Conservation (phyloP, 129 eudicot species). For the Heracleum sosnowskyi region DNA sequence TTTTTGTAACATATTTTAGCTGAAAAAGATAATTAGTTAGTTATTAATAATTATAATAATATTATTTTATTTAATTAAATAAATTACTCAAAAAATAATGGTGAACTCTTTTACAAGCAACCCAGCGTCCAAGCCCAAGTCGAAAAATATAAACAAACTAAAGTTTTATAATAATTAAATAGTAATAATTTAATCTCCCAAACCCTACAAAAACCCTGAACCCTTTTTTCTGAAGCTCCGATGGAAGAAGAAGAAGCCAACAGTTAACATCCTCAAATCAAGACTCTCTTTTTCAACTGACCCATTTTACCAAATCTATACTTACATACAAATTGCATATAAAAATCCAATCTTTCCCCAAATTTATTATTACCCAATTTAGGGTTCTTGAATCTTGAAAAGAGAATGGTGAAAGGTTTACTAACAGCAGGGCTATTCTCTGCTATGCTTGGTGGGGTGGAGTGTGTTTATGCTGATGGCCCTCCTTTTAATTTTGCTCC, state of each 20-base stretch:
- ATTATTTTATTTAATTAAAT: too few relatives aligned
- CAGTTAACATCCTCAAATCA: conserved; percentile 16
- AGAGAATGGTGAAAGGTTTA: conserved; percentile 49
- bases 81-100: too few relatives aligned
- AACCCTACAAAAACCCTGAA: conserved; percentile 97
- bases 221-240: not conserved
- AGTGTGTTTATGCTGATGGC: conserved; percentile 29
- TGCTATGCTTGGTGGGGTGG: conserved; percentile 18
- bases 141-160: not conserved
- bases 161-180: not conserved
- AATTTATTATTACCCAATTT: not conserved
- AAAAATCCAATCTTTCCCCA: not conserved
- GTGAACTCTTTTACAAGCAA: not conserved
- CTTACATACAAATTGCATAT: not conserved
- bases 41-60: too few relatives aligned
- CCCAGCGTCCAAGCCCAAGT: not conserved
- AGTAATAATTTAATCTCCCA: not conserved
- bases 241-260: not conserved
- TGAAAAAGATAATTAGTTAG: too few relatives aligned
- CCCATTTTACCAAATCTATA: not conserved
- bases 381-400: conserved; percentile 8
- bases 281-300: conserved; percentile 16
- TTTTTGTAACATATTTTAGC: too few relatives aligned
- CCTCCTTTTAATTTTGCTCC: conserved; percentile 55
- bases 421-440: conserved; percentile 43